Evolutionary conservation across 768 basidiomycete species (phyloP).

Genomic region (Panaeolus papilionaceus): DNA sequence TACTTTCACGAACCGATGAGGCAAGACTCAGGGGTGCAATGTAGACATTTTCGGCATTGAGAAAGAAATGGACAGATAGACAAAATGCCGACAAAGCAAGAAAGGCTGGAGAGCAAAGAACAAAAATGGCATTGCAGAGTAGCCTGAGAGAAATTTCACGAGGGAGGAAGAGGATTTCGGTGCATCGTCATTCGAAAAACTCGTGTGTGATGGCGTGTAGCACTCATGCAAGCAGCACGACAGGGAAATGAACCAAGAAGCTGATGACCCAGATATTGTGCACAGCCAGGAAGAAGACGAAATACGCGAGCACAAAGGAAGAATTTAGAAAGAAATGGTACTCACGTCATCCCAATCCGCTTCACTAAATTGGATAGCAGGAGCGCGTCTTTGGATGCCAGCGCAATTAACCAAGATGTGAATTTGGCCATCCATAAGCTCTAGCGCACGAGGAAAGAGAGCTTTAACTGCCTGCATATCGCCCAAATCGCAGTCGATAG

Average conservation of each 20-base stretch:
- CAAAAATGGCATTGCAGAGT: not conserved
- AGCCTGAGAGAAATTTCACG: conserved; percentile 6
- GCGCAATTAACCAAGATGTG: conserved; percentile 78
- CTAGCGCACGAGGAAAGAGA: conserved; percentile 48
- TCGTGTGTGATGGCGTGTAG: not conserved
- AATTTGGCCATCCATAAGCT: conserved; percentile 46
- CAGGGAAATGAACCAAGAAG: conserved; percentile 5
- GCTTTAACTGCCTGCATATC: conserved; percentile 46
- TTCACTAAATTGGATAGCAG: conserved; percentile 69
- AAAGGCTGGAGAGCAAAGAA: not conserved
- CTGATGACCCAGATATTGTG: not conserved
- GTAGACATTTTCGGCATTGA: not conserved
- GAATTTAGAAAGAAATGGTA: conserved; percentile 15
- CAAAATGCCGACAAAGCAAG: conserved; percentile 9
- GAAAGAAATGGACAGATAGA: not conserved
- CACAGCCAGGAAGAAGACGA: conserved; percentile 12
- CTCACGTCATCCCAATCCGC: conserved; percentile 72
- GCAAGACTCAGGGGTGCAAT: conserved; percentile 1
- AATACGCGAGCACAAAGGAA: conserved; percentile 17
- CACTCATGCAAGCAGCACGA: conserved; percentile 14
- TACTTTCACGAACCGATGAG: not conserved
- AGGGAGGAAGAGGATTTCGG: not conserved
- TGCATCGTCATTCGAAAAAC: not conserved
- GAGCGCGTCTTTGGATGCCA: conserved; percentile 63
- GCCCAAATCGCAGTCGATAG: conserved; percentile 49